Base-by-base conservation (phyloP, 148 eudicot genomes). In the Arbutus unedo region DNA sequence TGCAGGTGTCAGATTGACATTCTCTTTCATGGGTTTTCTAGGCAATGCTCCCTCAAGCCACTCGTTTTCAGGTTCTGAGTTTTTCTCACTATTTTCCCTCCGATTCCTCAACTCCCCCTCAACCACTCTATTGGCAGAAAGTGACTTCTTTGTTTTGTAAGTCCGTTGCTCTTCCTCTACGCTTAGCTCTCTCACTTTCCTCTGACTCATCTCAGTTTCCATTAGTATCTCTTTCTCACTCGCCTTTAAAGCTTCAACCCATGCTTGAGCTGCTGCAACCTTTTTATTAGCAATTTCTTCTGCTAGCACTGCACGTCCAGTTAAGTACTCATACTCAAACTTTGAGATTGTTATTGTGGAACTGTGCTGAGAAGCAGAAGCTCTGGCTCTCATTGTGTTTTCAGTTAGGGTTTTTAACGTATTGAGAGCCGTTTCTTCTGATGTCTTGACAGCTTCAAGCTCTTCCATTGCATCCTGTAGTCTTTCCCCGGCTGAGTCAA, bases 281-380 rank as follows among this genome's bases (percentile, higher is more conserved):
- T 97, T 97, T 85, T 91, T 94, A 51, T 93, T 92, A 62, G 96
- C 99, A 82, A 91, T 77, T 81, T 94, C 91, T 81, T 85, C 85
- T 3, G 96, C 96, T 11, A 79, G 88, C 13, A 38, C 86, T 53
- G 98, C 98, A 82, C 83, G 81, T 41, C 92, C 92, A 47, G 76
- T 89, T 77, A 97, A 87, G 86, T 97, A 97, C 78, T 92, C 93
- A 16, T 92, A 93, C 86, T 97, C 99, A 77, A 91, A 93, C 74
- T 76, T 93, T 15, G 98, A 92, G 81, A 97, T 91, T 2, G 90
- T 89, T 60, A 97, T 93, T 2, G 82, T 91, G 16, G 94, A 81
- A 79, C 84, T 89, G 31, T 84, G 75, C 57, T 82, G 85, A 57
- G 92, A 84, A 67, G 81, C 77, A n/a, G 84, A 89, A 83, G 89